Evolutionary conservation across 768 basidiomycete genomes (phyloP), one percentile per base, ranked within the genome.

Genomic region (Podaxis sp.): DNA sequence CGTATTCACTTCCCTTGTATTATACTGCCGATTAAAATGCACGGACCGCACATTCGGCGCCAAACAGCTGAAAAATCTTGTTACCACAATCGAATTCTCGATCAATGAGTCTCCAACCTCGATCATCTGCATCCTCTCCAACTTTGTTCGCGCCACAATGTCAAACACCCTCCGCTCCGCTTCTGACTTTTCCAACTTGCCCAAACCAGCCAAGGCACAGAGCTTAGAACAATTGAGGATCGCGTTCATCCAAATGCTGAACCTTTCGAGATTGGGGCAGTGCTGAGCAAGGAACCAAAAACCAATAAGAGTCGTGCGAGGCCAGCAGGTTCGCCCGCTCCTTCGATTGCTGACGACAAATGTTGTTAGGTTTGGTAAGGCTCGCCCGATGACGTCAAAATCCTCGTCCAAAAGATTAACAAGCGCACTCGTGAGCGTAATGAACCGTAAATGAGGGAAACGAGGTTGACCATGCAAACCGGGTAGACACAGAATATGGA

Each of bases 231-330:
- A 56, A 26, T 56, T 56, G 38, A 56, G 54, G 6, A 56, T 56
- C 38, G 54, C 54, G n/a, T 56, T 56, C 54, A 56, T 56, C 54
- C 54, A 56, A 19, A 56, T 56, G 13, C 54, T 56, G 12, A 39
- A 56, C 22, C n/a, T 56, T 12, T 39, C 39, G 11, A 56, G 54
- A 28, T 38, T 38, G 0, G 38, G 54, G 7, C 54, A 56, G 22
- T 56, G 54, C 12, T 56, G 36, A 5, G 54, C 54, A 9, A 56
- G 54, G 38, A 56, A 56, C 54, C 54, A 56, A 24, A 56, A 56
- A 6, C 54, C 54, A 30, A 40, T 56, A 22, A 56, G 19, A 22
- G 54, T 56, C 22, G 33, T 40, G 33, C 22, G 54, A 8, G 54
- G 54, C 24, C 54, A 39, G 19, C 54, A 38, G 8, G 8, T 40